Base-by-base conservation (phyloP, 1,284 basidiomycete species). In the Retiboletus flavoniger region DNA sequence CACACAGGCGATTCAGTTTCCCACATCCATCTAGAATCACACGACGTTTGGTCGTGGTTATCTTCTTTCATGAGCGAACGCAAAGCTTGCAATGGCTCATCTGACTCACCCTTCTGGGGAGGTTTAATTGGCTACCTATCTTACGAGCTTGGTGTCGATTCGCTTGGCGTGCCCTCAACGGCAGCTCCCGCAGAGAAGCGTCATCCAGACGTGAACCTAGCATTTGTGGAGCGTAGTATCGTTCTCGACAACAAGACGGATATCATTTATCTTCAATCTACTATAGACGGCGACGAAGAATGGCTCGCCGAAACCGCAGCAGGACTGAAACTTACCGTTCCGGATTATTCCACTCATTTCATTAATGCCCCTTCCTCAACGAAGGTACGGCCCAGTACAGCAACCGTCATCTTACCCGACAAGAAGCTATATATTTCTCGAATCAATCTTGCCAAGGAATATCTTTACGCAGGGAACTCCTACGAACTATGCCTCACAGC, bases 401-500 rank as follows among this genome's bases (percentile, higher is more conserved):
- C 76, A 17, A 66, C 64, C 4, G 70, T 87, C 34, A 71, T 65
- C 7, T 65, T 84, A 46, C 89, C 86, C 0, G 76, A 83, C 62
- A 79, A 79, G 64, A 68, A 71, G 0, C 66, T 70, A 2, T 98
- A 98, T 74, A 84, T 88, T 51, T 72, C 79, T 16, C 83, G 83
- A 39, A 94, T 98, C 63, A 76, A 84, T 31, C 68, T 76, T 35
- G 91, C 91, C 10, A 85, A 94, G 64, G 85, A 90, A 51, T 80
- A 83, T 51, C 85, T 98, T 21, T 86, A 80, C 53, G 78, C 87
- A 36, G 95, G 95, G 6, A 91, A 98, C 68, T 94, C 93, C n/a
- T 98, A 98, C 72, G 95, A 98, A 68, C 80, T 98, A 19, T 98
- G 96, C 64, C 77, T 98, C 39, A 98, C 95, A 0, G 95, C 91